phyloP scores from a whole-genome alignment of 371 early-diverging fungal genomes.

The Fennellomyces sp. region DNA sequence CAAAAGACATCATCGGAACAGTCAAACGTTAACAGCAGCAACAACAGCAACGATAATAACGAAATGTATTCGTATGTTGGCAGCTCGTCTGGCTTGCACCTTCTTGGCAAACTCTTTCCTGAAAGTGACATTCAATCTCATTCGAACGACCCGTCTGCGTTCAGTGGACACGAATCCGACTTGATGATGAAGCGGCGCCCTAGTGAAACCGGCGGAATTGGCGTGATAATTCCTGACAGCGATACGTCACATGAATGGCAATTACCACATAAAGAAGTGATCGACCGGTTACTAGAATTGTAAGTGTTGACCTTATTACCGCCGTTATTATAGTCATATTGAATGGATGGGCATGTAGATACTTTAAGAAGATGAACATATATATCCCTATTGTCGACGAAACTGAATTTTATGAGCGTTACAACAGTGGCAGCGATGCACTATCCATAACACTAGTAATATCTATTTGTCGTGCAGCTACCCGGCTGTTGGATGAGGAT shows the following conservation, averaged over 20 bases:
- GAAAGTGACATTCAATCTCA: constrained; percentile 1
- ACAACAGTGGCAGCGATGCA: constrained; percentile 2
- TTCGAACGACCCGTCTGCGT: not conserved
- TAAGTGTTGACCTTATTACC: too few species aligned
- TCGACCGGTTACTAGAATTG: constrained; percentile 27
- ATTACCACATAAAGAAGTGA: constrained; percentile 32
- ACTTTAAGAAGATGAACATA: constrained; percentile 30
- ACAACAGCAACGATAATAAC: not conserved
- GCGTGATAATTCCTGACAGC: too few species aligned
- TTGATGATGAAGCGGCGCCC: constrained; percentile 19
- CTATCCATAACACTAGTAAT: constrained; percentile 17
- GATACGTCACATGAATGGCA: constrained; percentile 27
- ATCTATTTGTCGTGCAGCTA: constrained; percentile 22
- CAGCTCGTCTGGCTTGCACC: constrained; percentile 43
- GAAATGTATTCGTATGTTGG: constrained; percentile 26
- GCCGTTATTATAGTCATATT: not conserved
- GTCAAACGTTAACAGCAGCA: not conserved
- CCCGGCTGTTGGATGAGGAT: constrained; percentile 24
- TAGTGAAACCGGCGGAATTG: not conserved
- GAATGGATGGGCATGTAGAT: too few species aligned
- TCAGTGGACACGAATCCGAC: constrained; percentile 29
- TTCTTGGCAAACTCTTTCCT: constrained; percentile 29
- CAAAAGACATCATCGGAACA: not conserved
- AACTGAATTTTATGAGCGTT: constrained; percentile 30
- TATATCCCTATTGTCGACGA: constrained; percentile 44